Evolutionary conservation across 176 grass and related monocot genomes (phyloP).

Genomic region (Paspalum vaginatum): DNA sequence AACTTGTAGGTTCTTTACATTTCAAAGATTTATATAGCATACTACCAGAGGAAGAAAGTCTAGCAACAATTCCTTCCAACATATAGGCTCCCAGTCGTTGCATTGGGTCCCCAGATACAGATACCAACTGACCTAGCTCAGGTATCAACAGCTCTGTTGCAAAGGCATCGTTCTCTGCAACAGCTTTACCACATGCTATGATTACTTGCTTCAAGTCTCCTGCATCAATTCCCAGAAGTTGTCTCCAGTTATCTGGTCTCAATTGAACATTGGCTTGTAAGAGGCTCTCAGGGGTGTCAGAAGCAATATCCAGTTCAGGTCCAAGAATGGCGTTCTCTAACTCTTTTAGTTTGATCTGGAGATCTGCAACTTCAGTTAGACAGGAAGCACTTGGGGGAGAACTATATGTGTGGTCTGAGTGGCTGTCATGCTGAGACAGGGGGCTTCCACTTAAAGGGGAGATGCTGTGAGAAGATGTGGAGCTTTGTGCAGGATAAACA

Average conservation of each 20-base stretch:
- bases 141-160: conserved; percentile 55
- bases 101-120: conserved; percentile 67
- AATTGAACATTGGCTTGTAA: conserved; percentile 29
- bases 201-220: conserved; percentile 72
- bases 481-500: conserved; percentile 59
- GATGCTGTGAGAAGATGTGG: conserved; percentile 63
- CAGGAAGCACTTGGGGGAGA: conserved; percentile 75
- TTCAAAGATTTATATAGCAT: conserved; percentile 74
- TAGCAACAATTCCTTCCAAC: conserved; percentile 77
- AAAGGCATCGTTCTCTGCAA: conserved; percentile 49
- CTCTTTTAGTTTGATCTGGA: conserved; percentile 70
- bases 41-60: conserved; percentile 67
- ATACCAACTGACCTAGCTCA: conserved; percentile 66
- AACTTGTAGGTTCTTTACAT: conserved; percentile 78
- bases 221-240: conserved; percentile 62
- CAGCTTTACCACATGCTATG: conserved; percentile 64
- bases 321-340: conserved; percentile 76
- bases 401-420: conserved; percentile 60
- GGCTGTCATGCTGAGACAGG: conserved; percentile 60
- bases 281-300: conserved; percentile 49
- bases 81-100: conserved; percentile 77
- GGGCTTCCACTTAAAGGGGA: conserved; percentile 67
- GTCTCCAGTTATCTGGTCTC: conserved; percentile 57
- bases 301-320: conserved; percentile 61
- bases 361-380: conserved; percentile 67